Conservation (phyloP, 2,329 filamentous ascomycete genomes). For the Basipetospora chlamydospora region DNA sequence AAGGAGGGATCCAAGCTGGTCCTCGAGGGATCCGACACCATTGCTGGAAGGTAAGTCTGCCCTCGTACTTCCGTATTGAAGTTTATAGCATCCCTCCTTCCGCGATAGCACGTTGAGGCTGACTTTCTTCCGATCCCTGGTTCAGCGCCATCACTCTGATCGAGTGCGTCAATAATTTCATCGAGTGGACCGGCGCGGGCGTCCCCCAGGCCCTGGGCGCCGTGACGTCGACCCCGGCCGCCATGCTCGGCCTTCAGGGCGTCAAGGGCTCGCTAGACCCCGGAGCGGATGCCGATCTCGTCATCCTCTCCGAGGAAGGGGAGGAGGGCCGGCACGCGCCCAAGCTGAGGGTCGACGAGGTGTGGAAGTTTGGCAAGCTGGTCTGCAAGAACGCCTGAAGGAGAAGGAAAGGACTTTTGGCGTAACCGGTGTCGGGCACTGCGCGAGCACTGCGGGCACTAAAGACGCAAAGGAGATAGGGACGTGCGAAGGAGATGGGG, state of each 20-base stretch:
- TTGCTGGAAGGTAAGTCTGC: conserved; percentile 54
- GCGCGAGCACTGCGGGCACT: too few relatives aligned
- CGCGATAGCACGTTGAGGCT: too few relatives aligned
- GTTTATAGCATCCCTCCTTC: too few relatives aligned
- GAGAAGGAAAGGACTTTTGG: too few relatives aligned
- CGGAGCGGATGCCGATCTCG: conserved; percentile 54
- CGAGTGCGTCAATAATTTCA: conserved; percentile 71
- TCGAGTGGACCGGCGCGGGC: conserved; percentile 55
- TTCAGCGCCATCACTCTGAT: conserved; percentile 55
- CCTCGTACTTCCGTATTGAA: not conserved
- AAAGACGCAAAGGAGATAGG: too few relatives aligned
- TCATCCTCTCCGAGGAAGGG: conserved; percentile 47
- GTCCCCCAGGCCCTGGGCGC: conserved; percentile 55
- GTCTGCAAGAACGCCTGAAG: conserved; percentile 27
- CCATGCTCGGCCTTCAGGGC: conserved; percentile 54
- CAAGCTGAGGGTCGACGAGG: conserved; percentile 53
- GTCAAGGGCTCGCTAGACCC: conserved; percentile 51
- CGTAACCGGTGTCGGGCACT: too few relatives aligned
- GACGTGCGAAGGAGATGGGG: too few relatives aligned
- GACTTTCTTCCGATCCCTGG: not conserved
- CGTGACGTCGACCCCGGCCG: conserved; percentile 63
- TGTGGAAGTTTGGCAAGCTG: conserved; percentile 62
- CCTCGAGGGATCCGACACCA: conserved; percentile 63
- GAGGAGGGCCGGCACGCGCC: conserved; percentile 19
- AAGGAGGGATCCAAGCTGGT: conserved; percentile 61